These are phyloP conservation scores for Sequoia sempervirens DNA, from an alignment of 75 land plant species.

Conservation along the genomic window DNA sequence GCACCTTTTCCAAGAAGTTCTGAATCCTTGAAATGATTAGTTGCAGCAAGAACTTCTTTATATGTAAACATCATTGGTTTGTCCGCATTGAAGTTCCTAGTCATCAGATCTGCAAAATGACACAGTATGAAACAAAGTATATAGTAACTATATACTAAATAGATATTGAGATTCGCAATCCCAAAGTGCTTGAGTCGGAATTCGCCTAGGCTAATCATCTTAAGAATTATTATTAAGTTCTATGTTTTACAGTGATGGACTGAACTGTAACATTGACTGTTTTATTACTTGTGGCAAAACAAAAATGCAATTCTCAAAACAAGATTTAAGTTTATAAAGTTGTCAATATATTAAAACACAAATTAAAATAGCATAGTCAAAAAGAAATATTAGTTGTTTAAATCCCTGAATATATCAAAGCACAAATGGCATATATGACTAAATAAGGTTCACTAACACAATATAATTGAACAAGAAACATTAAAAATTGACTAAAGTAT, in stretches of 20 bases:
- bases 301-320: neutral
- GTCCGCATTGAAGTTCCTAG: constrained; percentile 32
- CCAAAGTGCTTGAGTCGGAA: neutral
- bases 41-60: constrained; percentile 52
- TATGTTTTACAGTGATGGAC: neutral
- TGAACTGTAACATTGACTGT: neutral
- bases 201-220: neutral
- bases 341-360: neutral
- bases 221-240: neutral
- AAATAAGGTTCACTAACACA: neutral
- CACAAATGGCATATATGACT: neutral
- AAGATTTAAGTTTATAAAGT: neutral
- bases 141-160: neutral
- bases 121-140: neutral
- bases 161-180: neutral
- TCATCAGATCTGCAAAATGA: constrained; percentile 10
- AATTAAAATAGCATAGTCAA: neutral
- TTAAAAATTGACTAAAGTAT: neutral
- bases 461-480: neutral
- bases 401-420: neutral
- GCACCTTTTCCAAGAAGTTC: constrained; percentile 56
- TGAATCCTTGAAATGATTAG: constrained; percentile 44
- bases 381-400: neutral
- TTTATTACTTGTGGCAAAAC: neutral
- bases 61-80: constrained; percentile 42